Evolutionary conservation across 495 filamentous ascomycete species (phyloP), one percentile per base, ranked within the genome.

Genomic region (Neurospora sublineolata): DNA sequence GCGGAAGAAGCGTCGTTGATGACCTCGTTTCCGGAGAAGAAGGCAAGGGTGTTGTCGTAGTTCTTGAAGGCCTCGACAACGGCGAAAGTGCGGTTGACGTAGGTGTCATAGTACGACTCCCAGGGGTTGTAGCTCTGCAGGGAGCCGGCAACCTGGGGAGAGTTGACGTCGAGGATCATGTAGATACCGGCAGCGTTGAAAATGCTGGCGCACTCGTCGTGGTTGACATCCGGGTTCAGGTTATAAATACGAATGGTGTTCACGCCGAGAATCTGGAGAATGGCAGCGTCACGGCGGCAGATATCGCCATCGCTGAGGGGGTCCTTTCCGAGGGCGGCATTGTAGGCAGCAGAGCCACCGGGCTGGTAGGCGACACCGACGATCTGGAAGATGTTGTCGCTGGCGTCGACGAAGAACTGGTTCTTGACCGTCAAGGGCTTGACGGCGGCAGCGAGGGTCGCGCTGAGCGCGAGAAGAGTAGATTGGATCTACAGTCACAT

Each of bases 241-340:
- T 97, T 98, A 86, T 98, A 98, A 10, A 95, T 88, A 73, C 94
- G 92, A 80, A 98, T 94, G 37, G 93, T 90, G 84, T 98, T 97
- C 73, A 95, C 80, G 69, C 87, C 89, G 70, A 98, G 84, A 36
- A 86, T 79, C 84, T 98, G 94, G 88, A 98, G 93, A 33, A 98
- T 83, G 11, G 93, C 93, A 68, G 95, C 94, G 86, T 98, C 94
- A 68, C 94, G 90, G 75, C 94, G 82, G 84, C 94, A 98, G 70
- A 87, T 84, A 37, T 89, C 86, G 33, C 83, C 84, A 79, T 97
- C 85, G 76, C 87, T 93, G 68, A 98, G 84, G 68, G 94, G 90
- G 79, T 98, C 94, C 58, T 84, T 79, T 14, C 85, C 84, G 23
- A 77, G 73, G 9, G 79, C 82, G 11, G 87, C 85, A 75, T 89